Conservation (phyloP, 148 eudicot genomes). For the Camellia sinensis region DNA sequence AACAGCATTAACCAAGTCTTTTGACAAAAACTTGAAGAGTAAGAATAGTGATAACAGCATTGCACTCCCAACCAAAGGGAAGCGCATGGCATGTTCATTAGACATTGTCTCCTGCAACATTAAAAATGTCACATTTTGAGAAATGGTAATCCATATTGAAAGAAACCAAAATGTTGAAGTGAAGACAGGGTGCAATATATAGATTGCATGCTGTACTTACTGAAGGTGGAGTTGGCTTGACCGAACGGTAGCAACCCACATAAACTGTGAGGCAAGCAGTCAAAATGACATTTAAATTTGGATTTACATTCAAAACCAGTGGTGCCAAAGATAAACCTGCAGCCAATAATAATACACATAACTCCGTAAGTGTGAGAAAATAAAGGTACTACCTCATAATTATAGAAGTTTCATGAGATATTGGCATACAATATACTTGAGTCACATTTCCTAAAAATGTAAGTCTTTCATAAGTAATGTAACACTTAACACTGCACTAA, state of each 20-base stretch:
- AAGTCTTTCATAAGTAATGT: no score
- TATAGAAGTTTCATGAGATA: not conserved
- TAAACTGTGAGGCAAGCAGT: conserved; percentile 91
- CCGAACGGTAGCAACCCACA: conserved; percentile 95
- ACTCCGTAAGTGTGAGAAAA: not conserved
- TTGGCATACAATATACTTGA: not conserved
- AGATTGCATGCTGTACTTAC: conserved; percentile 43
- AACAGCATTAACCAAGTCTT: conserved; percentile 95
- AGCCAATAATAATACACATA: conserved; percentile 16
- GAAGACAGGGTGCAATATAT: not conserved
- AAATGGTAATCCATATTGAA: not conserved
- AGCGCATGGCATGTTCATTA: conserved; percentile 95
- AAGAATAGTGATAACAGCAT: conserved; percentile 92
- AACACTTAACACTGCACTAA: not conserved
- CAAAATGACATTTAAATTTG: conserved; percentile 87
- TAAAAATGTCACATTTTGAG: conserved; percentile 4
- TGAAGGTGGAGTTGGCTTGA: conserved; percentile 92
- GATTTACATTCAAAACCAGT: conserved; percentile 80
- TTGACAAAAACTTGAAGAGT: conserved; percentile 89
- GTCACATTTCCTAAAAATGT: not conserved
- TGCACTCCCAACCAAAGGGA: conserved; percentile 96
- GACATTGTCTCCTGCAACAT: conserved; percentile 93
- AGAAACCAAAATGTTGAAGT: not conserved
- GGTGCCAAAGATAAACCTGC: conserved; percentile 90
- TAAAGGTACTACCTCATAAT: not conserved